Percentiles rank a stretch among this genome's conserved stretches.
phyloP scores from a whole-genome alignment of 257 asterid species.

The Oldenlandia corymbosa region DNA sequence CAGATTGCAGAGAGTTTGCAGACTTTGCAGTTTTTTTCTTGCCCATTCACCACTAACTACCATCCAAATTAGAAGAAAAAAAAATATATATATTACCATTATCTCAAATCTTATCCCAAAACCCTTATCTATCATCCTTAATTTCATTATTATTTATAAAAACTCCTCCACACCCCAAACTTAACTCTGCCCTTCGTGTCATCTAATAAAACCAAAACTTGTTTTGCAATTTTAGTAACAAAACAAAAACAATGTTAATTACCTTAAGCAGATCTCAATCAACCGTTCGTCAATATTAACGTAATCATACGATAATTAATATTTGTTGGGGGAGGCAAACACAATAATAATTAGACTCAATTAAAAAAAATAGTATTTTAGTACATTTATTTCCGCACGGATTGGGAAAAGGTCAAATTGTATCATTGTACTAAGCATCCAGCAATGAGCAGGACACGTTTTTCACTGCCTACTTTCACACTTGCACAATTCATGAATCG shows the following conservation, averaged over 20 bases:
- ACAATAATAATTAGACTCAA: conserved; percentile 1
- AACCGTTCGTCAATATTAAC: background rate
- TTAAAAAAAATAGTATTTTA: too few species aligned
- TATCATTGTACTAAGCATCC: too few species aligned
- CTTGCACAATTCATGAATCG: background rate
- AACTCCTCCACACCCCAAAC: background rate
- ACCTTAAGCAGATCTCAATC: background rate
- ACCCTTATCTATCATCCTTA: background rate
- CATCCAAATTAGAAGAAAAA: too few species aligned
- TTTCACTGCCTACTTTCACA: conserved; percentile 7
- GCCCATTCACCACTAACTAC: too few species aligned
- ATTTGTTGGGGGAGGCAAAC: background rate
- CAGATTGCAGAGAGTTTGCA: too few species aligned
- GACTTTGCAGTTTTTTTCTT: too few species aligned
- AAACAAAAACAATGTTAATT: background rate
- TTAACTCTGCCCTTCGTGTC: conserved; percentile 9
- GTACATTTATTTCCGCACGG: too few species aligned
- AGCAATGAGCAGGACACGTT: background rate
- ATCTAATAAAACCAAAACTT: background rate
- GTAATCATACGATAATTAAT: background rate
- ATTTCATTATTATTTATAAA: background rate
- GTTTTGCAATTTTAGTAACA: background rate
- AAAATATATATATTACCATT: background rate
- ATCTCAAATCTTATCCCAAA: background rate
- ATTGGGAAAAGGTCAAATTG: background rate